Percentiles rank a stretch among this genome's conserved stretches.
These are phyloP conservation scores for Striga asiatica DNA, from an alignment of 257 asterid species.

Conservation along the genomic window DNA sequence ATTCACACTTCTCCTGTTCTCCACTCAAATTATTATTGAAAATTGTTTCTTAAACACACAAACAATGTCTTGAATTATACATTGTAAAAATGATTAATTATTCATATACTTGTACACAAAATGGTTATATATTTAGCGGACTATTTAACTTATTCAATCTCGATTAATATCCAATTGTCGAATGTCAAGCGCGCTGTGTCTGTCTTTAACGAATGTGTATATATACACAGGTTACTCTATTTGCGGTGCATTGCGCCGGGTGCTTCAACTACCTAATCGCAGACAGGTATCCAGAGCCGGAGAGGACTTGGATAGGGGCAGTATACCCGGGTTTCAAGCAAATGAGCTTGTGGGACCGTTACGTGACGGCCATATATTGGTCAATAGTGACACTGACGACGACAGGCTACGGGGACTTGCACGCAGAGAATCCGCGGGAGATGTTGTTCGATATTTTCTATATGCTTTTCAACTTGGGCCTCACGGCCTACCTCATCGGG, in stretches of 20 bases:
- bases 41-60: too few relatives aligned
- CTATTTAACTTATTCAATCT: too few relatives aligned
- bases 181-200: too few relatives aligned
- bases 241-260: conserved; percentile 72
- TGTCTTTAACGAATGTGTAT: too few relatives aligned
- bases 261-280: conserved; percentile 77
- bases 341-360: conserved; percentile 56
- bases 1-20: too few relatives aligned
- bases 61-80: too few relatives aligned
- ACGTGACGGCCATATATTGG: conserved; percentile 69
- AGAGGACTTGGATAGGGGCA: conserved; percentile 77
- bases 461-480: conserved; percentile 82
- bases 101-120: too few relatives aligned
- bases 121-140: too few relatives aligned
- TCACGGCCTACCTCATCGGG: conserved; percentile 82
- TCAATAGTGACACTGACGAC: conserved; percentile 84
- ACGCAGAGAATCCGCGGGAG: conserved; percentile 72
- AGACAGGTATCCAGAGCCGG: conserved; percentile 59
- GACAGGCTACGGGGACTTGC: conserved; percentile 88
- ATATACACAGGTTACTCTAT: conserved; percentile 92
- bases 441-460: conserved; percentile 71
- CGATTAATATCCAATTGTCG: too few relatives aligned
- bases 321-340: conserved; percentile 52
- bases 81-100: too few relatives aligned
- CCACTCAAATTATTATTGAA: too few relatives aligned